Conservation (phyloP, 2,329 filamentous ascomycete species). For the Paramyrothecium sp. region DNA sequence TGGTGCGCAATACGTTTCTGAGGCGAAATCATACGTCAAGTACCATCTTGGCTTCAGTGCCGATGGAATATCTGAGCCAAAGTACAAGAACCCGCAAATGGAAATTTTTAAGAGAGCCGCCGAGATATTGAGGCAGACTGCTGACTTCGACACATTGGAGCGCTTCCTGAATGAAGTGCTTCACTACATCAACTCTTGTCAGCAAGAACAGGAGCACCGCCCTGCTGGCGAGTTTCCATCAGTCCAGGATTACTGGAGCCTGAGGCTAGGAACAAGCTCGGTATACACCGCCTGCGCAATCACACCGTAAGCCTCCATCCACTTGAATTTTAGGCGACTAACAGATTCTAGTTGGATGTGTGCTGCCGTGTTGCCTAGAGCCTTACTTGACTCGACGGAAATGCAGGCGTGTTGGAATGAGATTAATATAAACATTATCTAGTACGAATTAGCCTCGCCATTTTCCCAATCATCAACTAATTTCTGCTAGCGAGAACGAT, state of each 20-base stretch:
- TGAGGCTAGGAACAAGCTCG: not conserved
- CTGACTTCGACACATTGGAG: not conserved
- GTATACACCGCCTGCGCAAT: not conserved
- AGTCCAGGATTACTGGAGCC: not conserved
- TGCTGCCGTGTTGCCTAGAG: not conserved
- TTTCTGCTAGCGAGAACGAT: not conserved
- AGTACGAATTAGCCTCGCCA: not conserved
- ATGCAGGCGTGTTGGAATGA: not conserved
- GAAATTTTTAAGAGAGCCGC: not conserved
- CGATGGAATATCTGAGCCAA: not conserved
- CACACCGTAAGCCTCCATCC: not conserved
- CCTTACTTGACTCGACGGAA: not conserved
- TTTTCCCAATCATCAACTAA: not conserved
- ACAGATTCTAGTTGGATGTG: not conserved
- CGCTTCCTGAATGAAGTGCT: not conserved
- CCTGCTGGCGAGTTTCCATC: not conserved
- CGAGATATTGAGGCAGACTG: not conserved
- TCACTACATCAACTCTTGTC: not conserved
- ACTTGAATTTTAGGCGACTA: not conserved
- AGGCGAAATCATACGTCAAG: not conserved
- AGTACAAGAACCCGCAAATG: not conserved
- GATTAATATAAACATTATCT: not conserved
- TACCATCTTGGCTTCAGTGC: not conserved
- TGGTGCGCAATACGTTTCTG: not conserved
- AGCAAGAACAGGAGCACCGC: not conserved